Conservation (phyloP, 805 yeast genomes). For the Hanseniaspora lindneri region DNA sequence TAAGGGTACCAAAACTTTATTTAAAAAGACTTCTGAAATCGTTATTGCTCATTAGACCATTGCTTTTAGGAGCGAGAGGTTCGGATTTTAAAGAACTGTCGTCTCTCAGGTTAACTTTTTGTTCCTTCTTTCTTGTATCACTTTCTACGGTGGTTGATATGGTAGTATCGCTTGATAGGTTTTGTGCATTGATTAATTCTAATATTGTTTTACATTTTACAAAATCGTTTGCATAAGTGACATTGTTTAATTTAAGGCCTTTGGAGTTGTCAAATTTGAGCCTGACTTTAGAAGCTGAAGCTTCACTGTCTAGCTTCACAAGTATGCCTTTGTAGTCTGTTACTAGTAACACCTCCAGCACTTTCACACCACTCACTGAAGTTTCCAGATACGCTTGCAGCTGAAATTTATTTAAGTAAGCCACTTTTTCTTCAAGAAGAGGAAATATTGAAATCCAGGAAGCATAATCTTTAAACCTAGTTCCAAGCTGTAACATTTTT, state of each 20-base stretch:
- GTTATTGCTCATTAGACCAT: constrained; percentile 3
- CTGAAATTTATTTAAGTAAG: constrained; percentile 20
- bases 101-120: neutral
- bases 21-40: constrained; percentile 9
- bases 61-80: neutral
- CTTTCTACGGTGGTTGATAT: too few species aligned
- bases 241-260: neutral
- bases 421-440: constrained; percentile 23
- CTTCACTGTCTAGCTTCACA: constrained; percentile 34
- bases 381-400: constrained; percentile 17
- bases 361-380: constrained; percentile 18
- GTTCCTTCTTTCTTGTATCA: neutral
- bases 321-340: constrained; percentile 40
- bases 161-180: neutral
- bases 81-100: too few species aligned
- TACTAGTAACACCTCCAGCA: constrained; percentile 35
- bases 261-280: constrained; percentile 5
- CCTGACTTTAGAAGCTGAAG: constrained; percentile 37
- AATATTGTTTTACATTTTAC: constrained; percentile 1
- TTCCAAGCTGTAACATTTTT: constrained; percentile 23
- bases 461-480: constrained; percentile 16
- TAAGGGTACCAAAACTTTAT: too few species aligned
- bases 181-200: too few species aligned
- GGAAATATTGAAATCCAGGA: constrained; percentile 24
- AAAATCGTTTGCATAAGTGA: constrained; percentile 4